These are phyloP conservation scores for Phytophthora citricola DNA, from an alignment of 352 stramenopile species.

Conservation along the genomic window DNA sequence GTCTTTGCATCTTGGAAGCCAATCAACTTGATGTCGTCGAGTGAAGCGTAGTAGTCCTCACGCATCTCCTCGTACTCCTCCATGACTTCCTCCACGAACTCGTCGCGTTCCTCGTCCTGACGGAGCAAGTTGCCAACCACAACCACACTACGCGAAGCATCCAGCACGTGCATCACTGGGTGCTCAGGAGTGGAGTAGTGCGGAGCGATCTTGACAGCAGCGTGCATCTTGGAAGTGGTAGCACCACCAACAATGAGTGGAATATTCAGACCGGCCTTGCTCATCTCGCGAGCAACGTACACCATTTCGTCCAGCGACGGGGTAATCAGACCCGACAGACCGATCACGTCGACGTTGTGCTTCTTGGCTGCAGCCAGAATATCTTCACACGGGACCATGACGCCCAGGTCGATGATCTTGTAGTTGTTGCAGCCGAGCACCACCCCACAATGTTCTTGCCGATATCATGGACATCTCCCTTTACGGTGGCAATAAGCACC, in stretches of 20 bases:
- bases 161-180: conserved; percentile 98
- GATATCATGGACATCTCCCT: conserved; percentile 99
- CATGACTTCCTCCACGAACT: conserved; percentile 95
- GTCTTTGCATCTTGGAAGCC: conserved; percentile 53
- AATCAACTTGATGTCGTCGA: conserved; percentile 77
- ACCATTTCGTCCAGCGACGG: conserved; percentile 99
- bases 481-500: conserved; percentile 98
- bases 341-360: conserved; percentile 96
- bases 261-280: conserved; percentile 92
- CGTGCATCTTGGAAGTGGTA: conserved; percentile 98
- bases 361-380: conserved; percentile 69
- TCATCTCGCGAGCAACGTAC: conserved; percentile 95
- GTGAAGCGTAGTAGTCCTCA: conserved; percentile 86
- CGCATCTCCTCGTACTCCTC: conserved; percentile 94
- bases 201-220: conserved; percentile 97
- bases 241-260: conserved; percentile 97
- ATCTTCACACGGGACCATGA: conserved; percentile 96
- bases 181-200: conserved; percentile 96
- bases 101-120: conserved; percentile 87
- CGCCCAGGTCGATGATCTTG: conserved; percentile 97
- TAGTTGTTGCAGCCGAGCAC: conserved; percentile 99
- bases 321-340: conserved; percentile 97
- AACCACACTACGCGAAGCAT: conserved; percentile 96
- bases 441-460: conserved; percentile 99
- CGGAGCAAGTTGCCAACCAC: conserved; percentile 94